These are phyloP conservation scores for Coemansia umbellata DNA, from an alignment of 192 early-diverging fungal species.

Conservation along the genomic window DNA sequence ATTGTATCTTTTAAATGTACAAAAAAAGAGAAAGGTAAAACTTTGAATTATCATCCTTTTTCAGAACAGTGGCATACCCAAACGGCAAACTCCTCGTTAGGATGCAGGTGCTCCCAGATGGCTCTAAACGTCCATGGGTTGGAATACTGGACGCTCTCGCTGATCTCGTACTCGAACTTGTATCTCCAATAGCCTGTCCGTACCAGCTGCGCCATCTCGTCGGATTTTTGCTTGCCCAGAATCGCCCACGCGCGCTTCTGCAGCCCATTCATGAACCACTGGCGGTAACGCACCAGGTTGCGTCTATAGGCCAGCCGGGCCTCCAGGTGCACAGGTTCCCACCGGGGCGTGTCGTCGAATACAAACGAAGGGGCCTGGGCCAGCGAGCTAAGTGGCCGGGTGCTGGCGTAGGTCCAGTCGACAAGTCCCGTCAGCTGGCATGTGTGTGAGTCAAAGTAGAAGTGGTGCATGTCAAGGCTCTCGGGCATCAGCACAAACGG, in stretches of 20 bases:
- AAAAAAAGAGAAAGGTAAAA: too few species aligned
- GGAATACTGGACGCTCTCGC: slow-evolving; percentile 20
- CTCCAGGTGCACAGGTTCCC: slow-evolving; percentile 26
- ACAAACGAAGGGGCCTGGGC: slow-evolving; percentile 36
- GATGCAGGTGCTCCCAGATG: slow-evolving; percentile 30
- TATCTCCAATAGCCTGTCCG: slow-evolving; percentile 36
- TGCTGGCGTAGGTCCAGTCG: slow-evolving; percentile 34
- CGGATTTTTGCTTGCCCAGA: slow-evolving; percentile 1
- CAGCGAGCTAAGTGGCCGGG: slow-evolving; percentile 22
- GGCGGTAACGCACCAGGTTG: slow-evolving; percentile 37
- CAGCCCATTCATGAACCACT: slow-evolving; percentile 32
- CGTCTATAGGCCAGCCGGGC: slow-evolving; percentile 26
- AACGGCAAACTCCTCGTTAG: slow-evolving; percentile 25
- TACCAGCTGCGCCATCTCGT: slow-evolving; percentile 23
- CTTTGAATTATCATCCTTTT: too few species aligned
- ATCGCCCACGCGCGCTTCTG: slow-evolving; percentile 31
- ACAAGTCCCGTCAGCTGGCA: slow-evolving; percentile 19
- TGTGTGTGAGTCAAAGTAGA: slow-evolving; percentile 10
- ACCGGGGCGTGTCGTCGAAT: slow-evolving; percentile 45
- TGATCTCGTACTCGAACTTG: slow-evolving; percentile 39
- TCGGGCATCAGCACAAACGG: slow-evolving; percentile 44
- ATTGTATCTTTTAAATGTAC: too few species aligned
- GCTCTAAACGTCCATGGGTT: slow-evolving; percentile 48
- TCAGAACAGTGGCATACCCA: slow-evolving; percentile 31
- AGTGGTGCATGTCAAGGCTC: slow-evolving; percentile 30